Evolutionary conservation across 495 filamentous ascomycete genomes (phyloP), one percentile per base, ranked within the genome.

Genomic region (Parathielavia hyrcaniae): DNA sequence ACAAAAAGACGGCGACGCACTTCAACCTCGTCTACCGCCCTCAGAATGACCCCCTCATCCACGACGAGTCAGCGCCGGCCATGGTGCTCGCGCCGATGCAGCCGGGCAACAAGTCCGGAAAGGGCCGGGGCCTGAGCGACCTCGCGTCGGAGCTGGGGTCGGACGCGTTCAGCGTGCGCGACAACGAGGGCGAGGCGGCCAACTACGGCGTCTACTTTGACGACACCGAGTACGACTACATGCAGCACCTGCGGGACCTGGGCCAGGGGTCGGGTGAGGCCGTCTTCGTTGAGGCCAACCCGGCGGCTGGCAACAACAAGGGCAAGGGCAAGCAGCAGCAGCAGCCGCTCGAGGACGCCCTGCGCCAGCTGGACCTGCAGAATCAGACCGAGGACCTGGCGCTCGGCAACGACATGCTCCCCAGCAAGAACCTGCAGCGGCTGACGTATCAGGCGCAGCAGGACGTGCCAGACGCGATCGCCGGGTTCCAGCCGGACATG

Each of bases 401-500:
- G 2, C 71, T 90, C n/a, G 86, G 85, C 32, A 79, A 83, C 43
- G 85, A 87, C 19, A 75, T 91, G 19, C 66, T 88, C 34, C 84
- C 88, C 0, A 86, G 82, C 2, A 86, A 87, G 55, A 88, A 86
- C 66, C 71, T 86, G 36, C 80, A 83, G 57, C 83, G 84, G 62
- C 72, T 81, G 23, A 89, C 87, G 34, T 97, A 96, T 71, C 90
- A 97, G 69, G 87, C 93, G 48, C 90, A 96, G 72, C 92, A 97
- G 73, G 82, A 97, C 65, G 74, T 97, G 9, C 95, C 92, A 0
- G 95, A 97, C 76, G 85, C 79, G 10, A 83, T 99, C 64, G 84
- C 85, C 1, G 95, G 95, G 0, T 97, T 99, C 68, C 86, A 97
- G 71, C 95, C 95, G 4, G 90, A 97, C 67, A 99, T 99, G 95